Evolutionary conservation across 495 filamentous ascomycete species (phyloP).

Genomic region (Penicillium daleae): DNA sequence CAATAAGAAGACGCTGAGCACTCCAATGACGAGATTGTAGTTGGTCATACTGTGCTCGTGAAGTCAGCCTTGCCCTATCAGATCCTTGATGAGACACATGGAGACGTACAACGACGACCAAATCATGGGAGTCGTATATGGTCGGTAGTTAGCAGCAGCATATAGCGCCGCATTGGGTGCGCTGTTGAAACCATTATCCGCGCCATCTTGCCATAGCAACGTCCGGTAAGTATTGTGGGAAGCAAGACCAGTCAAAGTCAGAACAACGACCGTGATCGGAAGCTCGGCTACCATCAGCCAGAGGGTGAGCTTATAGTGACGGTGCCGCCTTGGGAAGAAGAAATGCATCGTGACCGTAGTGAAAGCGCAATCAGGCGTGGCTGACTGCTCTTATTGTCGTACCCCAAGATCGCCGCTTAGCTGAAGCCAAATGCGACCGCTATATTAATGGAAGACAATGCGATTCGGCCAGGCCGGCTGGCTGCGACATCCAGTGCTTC

Average conservation of each 20-base stretch:
- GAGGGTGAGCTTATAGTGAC: conserved; percentile 62
- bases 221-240: conserved; percentile 79
- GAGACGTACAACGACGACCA: conserved; percentile 79
- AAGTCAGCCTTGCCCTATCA: conserved; percentile 14
- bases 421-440: conserved; percentile 8
- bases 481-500: conserved; percentile 40
- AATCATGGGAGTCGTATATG: conserved; percentile 69
- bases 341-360: conserved; percentile 34
- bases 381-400: conserved; percentile 4
- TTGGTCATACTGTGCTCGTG: conserved; percentile 64
- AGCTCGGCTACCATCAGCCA: conserved; percentile 73
- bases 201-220: conserved; percentile 79
- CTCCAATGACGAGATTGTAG: conserved; percentile 81
- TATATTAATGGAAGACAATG: conserved; percentile 11
- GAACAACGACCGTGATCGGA: conserved; percentile 64
- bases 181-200: conserved; percentile 81
- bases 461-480: conserved; percentile 47
- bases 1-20: conserved; percentile 61
- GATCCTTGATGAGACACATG: conserved; percentile 9
- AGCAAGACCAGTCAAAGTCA: conserved; percentile 82
- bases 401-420: conserved; percentile 10
- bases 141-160: conserved; percentile 73
- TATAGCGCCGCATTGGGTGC: conserved; percentile 73
- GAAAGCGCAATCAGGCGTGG: neutral
- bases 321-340: conserved; percentile 62